A percentile compares a stretch with the other conserved stretches of the same genome.
phyloP scores from a whole-genome alignment of 192 early-diverging fungal genomes.

The Linnemannia schmuckeri region DNA sequence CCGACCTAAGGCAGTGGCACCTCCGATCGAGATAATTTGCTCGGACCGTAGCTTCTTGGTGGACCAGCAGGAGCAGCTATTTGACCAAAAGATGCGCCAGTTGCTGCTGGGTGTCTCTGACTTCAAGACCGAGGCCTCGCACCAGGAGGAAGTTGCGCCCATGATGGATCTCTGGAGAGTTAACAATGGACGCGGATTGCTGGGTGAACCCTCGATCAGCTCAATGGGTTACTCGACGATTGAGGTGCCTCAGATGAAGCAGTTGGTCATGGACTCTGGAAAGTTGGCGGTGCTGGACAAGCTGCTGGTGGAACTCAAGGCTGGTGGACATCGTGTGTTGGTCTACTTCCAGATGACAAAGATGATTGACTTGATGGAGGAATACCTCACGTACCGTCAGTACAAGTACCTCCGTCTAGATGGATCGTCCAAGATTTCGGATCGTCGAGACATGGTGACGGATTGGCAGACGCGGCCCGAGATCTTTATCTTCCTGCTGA shows the following conservation, averaged over 20 bases:
- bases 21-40: slow-evolving; percentile 73
- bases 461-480: slow-evolving; percentile 93
- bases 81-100: slow-evolving; percentile 57
- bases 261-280: slow-evolving; percentile 84
- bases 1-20: slow-evolving; percentile 69
- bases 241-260: slow-evolving; percentile 67
- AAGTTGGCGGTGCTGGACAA: slow-evolving; percentile 81
- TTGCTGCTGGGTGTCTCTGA: slow-evolving; percentile 57
- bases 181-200: slow-evolving; percentile 55
- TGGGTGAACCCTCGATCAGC: slow-evolving; percentile 55
- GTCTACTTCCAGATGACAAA: slow-evolving; percentile 93
- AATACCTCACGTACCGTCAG: slow-evolving; percentile 87
- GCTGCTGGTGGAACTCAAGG: slow-evolving; percentile 77
- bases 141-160: slow-evolving; percentile 17
- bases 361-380: slow-evolving; percentile 91
- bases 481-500: slow-evolving; percentile 88
- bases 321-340: slow-evolving; percentile 83
- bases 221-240: slow-evolving; percentile 49
- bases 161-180: slow-evolving; percentile 44
- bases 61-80: slow-evolving; percentile 64
- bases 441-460: slow-evolving; percentile 91
- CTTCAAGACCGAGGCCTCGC: slow-evolving; percentile 25
- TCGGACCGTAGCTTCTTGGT: slow-evolving; percentile 71
- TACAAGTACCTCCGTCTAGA: slow-evolving; percentile 92
- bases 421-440: slow-evolving; percentile 87